A percentile compares a stretch with the other conserved stretches of the same genome.
These are phyloP conservation scores for Dicorynia guianensis DNA, from an alignment of 306 rosid genomes.

Conservation along the genomic window DNA sequence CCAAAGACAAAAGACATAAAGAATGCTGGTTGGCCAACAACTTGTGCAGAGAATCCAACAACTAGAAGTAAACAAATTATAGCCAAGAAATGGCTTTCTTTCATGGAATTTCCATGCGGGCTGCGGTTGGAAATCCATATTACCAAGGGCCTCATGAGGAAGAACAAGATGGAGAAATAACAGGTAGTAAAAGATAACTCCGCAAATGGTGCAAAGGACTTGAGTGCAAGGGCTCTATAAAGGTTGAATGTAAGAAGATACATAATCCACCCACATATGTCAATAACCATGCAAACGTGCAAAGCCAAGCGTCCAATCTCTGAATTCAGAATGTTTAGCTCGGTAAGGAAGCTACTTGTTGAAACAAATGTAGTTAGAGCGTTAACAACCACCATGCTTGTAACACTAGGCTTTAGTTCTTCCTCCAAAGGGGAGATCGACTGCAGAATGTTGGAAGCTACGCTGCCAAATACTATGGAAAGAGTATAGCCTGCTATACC, in stretches of 20 bases:
- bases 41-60: not conserved
- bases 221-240: not conserved
- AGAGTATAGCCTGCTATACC: not conserved
- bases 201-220: not conserved
- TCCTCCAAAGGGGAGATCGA: not conserved
- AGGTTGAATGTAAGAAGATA: not conserved
- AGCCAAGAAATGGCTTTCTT: not conserved
- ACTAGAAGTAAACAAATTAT: not conserved
- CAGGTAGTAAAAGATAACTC: too few species aligned
- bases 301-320: conserved; percentile 20
- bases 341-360: not conserved
- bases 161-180: not conserved
- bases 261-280: not conserved
- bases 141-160: not conserved
- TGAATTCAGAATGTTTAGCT: conserved; percentile 2
- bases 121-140: not conserved
- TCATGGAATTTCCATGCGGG: not conserved
- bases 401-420: not conserved
- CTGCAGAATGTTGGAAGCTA: not conserved
- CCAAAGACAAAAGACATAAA: conserved; percentile 17
- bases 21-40: conserved; percentile 15
- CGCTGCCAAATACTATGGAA: not conserved
- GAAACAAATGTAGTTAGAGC: not conserved
- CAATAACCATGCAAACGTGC: not conserved
- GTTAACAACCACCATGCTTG: not conserved